A percentile compares a stretch with the other conserved stretches of the same genome.
These are phyloP conservation scores for Gautieria morchelliformis DNA, from an alignment of 768 basidiomycete genomes.

Conservation along the genomic window DNA sequence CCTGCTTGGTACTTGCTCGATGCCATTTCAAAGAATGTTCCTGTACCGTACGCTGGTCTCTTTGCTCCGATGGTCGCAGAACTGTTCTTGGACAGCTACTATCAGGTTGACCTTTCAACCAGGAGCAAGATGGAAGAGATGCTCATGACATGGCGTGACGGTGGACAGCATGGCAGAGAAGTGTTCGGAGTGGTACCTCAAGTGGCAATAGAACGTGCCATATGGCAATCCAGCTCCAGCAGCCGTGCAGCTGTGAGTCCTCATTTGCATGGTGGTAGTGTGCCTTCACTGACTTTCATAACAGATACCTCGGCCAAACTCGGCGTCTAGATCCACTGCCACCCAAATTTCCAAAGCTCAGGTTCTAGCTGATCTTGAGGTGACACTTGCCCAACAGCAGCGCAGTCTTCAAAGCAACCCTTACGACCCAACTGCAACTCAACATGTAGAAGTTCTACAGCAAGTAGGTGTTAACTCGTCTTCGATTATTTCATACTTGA, in stretches of 20 bases:
- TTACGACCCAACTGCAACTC: constrained; percentile 56
- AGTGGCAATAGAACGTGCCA: constrained; percentile 71
- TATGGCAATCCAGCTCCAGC: constrained; percentile 46
- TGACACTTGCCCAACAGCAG: constrained; percentile 73
- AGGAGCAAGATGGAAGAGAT: constrained; percentile 97
- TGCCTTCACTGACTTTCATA: constrained; percentile 9
- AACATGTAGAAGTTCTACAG: constrained; percentile 68
- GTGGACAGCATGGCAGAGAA: constrained; percentile 69
- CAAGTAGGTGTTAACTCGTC: constrained; percentile 46
- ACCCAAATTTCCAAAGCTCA: constrained; percentile 59
- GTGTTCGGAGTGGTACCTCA: constrained; percentile 80
- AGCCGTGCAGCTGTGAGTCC: constrained; percentile 11
- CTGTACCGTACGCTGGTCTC: constrained; percentile 80
- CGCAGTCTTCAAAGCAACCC: constrained; percentile 62
- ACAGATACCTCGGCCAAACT: constrained; percentile 23
- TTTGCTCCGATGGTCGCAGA: constrained; percentile 77
- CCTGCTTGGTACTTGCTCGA: constrained; percentile 93
- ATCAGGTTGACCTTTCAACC: constrained; percentile 72
- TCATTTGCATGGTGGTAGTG: constrained; percentile 17
- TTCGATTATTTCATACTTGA: not conserved
- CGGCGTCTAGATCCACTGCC: constrained; percentile 18
- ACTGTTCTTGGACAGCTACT: constrained; percentile 82
- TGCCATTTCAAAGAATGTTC: constrained; percentile 95
- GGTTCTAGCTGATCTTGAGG: constrained; percentile 77
- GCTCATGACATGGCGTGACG: constrained; percentile 89